phyloP scores from a whole-genome alignment of 495 filamentous ascomycete species.

The Neurospora sp. region DNA sequence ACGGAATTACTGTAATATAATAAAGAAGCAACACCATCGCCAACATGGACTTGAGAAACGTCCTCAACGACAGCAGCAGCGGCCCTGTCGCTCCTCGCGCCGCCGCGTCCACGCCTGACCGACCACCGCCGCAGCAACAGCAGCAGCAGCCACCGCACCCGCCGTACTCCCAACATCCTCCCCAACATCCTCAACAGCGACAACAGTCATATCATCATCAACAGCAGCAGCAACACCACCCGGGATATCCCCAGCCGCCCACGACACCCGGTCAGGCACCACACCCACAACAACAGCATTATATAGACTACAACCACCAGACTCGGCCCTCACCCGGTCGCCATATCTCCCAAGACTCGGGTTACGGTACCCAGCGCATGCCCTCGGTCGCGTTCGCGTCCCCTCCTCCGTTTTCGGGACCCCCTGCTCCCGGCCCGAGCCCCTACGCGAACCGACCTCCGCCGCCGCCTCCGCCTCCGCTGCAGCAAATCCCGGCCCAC shows the following conservation, averaged over 20 bases:
- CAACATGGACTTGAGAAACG: conserved; percentile 47
- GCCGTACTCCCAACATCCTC: conserved; percentile 8
- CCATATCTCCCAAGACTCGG: conserved; percentile 25
- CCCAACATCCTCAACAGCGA: conserved; percentile 10
- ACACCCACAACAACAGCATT: conserved; percentile 18
- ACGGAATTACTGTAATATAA: background rate
- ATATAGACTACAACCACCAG: conserved; percentile 34
- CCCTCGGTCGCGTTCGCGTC: conserved; percentile 22
- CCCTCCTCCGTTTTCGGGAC: conserved; percentile 27
- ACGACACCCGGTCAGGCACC: conserved; percentile 36
- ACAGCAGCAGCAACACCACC: conserved; percentile 11
- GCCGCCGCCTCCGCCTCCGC: conserved; percentile 39
- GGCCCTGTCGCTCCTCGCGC: conserved; percentile 2
- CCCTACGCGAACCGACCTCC: conserved; percentile 36
- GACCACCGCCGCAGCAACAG: conserved; percentile 14
- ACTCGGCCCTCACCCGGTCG: conserved; percentile 33
- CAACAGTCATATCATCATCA: conserved; percentile 9
- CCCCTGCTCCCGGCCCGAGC: conserved; percentile 10
- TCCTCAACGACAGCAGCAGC: conserved; percentile 37
- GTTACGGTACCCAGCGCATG: conserved; percentile 20
- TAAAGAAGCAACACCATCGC: conserved; percentile 4
- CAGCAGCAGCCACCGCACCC: conserved; percentile 7
- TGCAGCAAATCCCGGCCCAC: conserved; percentile 36
- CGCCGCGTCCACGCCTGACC: conserved; percentile 15
- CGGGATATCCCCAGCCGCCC: conserved; percentile 12